These are phyloP conservation scores for Royoungia palumana DNA, from an alignment of 768 basidiomycete genomes.

Conservation along the genomic window DNA sequence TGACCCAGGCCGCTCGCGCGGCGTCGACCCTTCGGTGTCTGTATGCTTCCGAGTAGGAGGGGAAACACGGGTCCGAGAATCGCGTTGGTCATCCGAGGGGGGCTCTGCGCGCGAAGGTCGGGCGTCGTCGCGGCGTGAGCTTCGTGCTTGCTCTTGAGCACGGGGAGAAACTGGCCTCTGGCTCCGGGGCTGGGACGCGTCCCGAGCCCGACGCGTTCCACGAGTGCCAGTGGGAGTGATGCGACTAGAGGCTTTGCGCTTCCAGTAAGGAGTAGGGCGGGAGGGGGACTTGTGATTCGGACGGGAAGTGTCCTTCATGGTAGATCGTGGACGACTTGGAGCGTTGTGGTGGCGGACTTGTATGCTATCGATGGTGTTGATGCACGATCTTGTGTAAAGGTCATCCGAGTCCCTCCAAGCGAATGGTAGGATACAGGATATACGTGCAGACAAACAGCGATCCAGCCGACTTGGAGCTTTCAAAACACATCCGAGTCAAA, in stretches of 20 bases:
- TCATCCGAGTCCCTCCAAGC: too few species aligned
- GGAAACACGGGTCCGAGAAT: background rate
- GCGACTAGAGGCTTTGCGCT: slow-evolving; percentile 2
- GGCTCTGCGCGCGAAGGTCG: slow-evolving; percentile 1
- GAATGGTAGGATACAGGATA: too few species aligned
- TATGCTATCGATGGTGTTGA: too few species aligned
- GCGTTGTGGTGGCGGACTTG: too few species aligned
- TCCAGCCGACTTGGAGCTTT: too few species aligned
- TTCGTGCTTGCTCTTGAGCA: slow-evolving; percentile 6
- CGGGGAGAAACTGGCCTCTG: background rate
- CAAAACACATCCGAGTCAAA: too few species aligned
- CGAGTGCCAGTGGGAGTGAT: slow-evolving; percentile 8
- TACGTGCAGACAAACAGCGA: too few species aligned
- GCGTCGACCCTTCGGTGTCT: slow-evolving; percentile 1
- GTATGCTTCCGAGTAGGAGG: slow-evolving; percentile 4
- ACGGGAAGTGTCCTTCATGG: slow-evolving; percentile 27
- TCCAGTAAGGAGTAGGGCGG: slow-evolving; percentile 20
- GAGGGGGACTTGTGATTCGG: slow-evolving; percentile 7
- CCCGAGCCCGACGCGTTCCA: slow-evolving; percentile 10
- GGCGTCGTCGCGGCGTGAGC: slow-evolving; percentile 1
- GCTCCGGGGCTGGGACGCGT: slow-evolving; percentile 8
- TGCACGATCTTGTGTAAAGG: too few species aligned
- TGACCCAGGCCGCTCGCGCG: slow-evolving; percentile 1
- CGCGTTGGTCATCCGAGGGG: slow-evolving; percentile 3
- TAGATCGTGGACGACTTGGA: slow-evolving; percentile 8